Evolutionary conservation across 2,329 filamentous ascomycete genomes (phyloP), one percentile per base, ranked within the genome.

Genomic region (Arthrobotrys musiformis): DNA sequence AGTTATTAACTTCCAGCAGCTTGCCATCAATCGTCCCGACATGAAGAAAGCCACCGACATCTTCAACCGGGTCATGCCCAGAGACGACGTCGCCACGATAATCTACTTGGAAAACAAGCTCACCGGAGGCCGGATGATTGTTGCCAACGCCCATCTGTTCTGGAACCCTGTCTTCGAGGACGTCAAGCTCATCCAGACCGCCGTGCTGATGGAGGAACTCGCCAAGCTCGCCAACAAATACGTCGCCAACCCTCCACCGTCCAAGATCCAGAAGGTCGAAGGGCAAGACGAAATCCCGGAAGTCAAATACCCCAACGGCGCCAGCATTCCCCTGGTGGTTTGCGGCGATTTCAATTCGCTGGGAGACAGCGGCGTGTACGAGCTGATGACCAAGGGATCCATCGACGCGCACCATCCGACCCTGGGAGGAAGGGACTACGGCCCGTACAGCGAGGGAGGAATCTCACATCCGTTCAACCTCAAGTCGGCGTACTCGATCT

Each of bases 11-110:
- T 97, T 97, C 82, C 91, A 92, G 40, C 91, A 93, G 74, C 92
- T 93, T 70, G 94, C 94, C 79, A 97, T 99, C 84, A 95, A 96
- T 82, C 88, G 95, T 79, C 93, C 94, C 1, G 95, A 98, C 83
- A 97, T 97, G 89, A 98, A 98, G 85, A 93, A 94, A 70, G 93
- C 97, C 81, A 93, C 97, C 82, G 95, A 99, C 81, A 94, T 98
- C 70, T 98, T 97, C 87, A 99, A 99, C 83, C 92, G 95, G 28
- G 92, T 99, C 77, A 98, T 97, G 95, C 94, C 94, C 78, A 93
- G 95, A 85, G 95, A 99, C 86, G 94, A 98, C 83, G 97, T 99
- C 83, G 95, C 92, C 15, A 91, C 97, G 56, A 89, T 97, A 56
- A 90, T 92, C 69, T 97, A 98, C 86, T 89, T 99, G 79, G 95